Evolutionary conservation across 768 basidiomycete species (phyloP).

Genomic region (Porpolomopsis calyptriformis): DNA sequence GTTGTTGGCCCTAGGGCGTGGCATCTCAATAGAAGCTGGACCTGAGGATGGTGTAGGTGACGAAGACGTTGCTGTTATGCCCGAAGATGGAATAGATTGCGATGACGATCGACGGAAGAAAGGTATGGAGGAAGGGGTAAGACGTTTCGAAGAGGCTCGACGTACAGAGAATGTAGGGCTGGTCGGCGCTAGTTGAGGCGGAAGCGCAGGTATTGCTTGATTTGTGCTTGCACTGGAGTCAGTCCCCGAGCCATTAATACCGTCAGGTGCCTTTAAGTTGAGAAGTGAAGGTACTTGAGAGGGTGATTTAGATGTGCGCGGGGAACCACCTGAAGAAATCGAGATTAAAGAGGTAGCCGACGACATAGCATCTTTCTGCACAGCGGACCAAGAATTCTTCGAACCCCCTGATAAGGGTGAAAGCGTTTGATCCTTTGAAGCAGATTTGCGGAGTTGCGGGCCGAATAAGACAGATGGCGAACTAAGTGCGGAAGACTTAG

Average conservation of each 20-base stretch:
- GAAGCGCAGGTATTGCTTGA: slow-evolving; percentile 42
- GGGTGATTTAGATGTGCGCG: slow-evolving; percentile 52
- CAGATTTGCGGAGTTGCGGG: slow-evolving; percentile 57
- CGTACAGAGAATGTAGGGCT: slow-evolving; percentile 65
- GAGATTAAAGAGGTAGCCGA: slow-evolving; percentile 72
- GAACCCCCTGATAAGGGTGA: slow-evolving; percentile 30
- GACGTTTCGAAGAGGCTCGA: slow-evolving; percentile 56
- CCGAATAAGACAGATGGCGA: slow-evolving; percentile 59
- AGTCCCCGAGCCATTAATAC: slow-evolving; percentile 59
- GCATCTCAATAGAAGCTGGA: slow-evolving; percentile 29
- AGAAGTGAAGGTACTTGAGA: not conserved
- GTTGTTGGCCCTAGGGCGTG: slow-evolving; percentile 30
- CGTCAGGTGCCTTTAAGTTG: slow-evolving; percentile 28
- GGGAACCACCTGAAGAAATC: slow-evolving; percentile 62
- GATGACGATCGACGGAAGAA: slow-evolving; percentile 91
- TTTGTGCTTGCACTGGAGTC: slow-evolving; percentile 69
- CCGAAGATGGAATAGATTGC: slow-evolving; percentile 63
- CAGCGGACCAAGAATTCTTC: slow-evolving; percentile 52
- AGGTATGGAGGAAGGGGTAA: slow-evolving; percentile 87
- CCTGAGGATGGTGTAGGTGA: slow-evolving; percentile 37
- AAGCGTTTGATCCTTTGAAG: slow-evolving; percentile 52
- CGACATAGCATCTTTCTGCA: slow-evolving; percentile 65
- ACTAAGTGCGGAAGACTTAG: slow-evolving; percentile 50
- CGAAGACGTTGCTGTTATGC: slow-evolving; percentile 39
- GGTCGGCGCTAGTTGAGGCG: slow-evolving; percentile 48